Base-by-base conservation (phyloP, 129 eudicot species). In the Glebionis coronaria region DNA sequence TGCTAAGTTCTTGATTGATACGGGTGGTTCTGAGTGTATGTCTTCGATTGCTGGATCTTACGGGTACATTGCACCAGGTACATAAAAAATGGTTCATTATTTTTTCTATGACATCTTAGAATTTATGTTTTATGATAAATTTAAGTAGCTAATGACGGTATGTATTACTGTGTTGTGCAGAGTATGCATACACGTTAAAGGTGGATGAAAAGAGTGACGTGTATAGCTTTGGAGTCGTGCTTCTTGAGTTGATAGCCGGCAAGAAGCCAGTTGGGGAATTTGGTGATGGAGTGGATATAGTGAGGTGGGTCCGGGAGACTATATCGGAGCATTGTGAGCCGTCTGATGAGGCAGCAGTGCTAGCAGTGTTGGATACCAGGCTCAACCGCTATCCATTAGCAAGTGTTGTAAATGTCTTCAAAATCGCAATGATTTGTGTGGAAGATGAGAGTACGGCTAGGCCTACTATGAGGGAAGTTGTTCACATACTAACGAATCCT, bases 51-150 rank as follows among this genome's bases (percentile, higher is more conserved):
- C 97, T 27, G 98, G 98, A 14, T 93, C 98, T 13, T 93, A 88
- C 10, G 98, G 98, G 1, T 93, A 93, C 70, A 93, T 93, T 58
- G 97, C 95, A 10, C 98, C 98, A 65, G 98, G 98, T 93, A 78
- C 40, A 31, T 31, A 31, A 31, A 31, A 31, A 31, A 31, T n/a
- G n/a, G 38, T 31, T 31, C 3, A 31, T 4, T 29, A 3, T 29
- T 29, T 2, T 29, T 29, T 31, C 40, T 6, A 31, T 31, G 40
- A 31, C 9, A 31, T 31, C 6, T 31, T 31, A 31, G 40, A 31
- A 31, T 4, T 7, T 23, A 23, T 23, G 25, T 4, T 31, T 31
- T 31, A n/a, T 7, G 40, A 31, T 31, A 4, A 31, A 6, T 31
- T 4, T 31, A 31, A 31, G 40, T 31, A 31, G 40, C 40, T 4